A percentile compares a stretch with the other conserved stretches of the same genome.
phyloP scores from a whole-genome alignment of 2,329 filamentous ascomycete species.

The Arthroderma uncinatum region DNA sequence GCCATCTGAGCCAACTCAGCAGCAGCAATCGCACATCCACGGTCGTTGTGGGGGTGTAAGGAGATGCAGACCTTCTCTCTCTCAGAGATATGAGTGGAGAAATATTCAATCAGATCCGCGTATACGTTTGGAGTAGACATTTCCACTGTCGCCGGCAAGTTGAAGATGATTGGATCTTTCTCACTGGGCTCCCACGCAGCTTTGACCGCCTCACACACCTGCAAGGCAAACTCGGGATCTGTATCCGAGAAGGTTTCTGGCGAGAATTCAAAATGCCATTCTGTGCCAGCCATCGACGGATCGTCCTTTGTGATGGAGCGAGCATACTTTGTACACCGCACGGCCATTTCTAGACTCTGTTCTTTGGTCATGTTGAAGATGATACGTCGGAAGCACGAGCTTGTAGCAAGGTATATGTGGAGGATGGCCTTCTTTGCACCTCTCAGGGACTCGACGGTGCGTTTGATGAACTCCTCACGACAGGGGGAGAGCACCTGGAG shows the following conservation, averaged over 20 bases:
- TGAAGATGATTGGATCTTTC: constrained; percentile 84
- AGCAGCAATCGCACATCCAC: constrained; percentile 79
- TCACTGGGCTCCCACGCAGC: constrained; percentile 75
- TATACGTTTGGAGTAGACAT: constrained; percentile 91
- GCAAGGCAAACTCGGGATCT: constrained; percentile 66
- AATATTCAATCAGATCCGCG: constrained; percentile 93
- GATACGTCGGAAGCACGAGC: constrained; percentile 84
- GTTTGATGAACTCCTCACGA: constrained; percentile 76
- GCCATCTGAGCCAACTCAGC: constrained; percentile 94
- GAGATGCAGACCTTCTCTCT: constrained; percentile 80
- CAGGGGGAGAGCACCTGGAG: constrained; percentile 89
- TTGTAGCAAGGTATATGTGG: constrained; percentile 92
- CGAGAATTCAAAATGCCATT: constrained; percentile 43
- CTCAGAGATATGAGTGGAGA: constrained; percentile 74
- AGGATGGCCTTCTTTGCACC: constrained; percentile 89
- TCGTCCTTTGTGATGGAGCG: constrained; percentile 80
- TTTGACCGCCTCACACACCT: constrained; percentile 88
- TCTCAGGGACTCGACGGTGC: constrained; percentile 77
- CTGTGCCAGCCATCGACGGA: constrained; percentile 44
- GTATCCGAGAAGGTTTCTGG: constrained; percentile 73
- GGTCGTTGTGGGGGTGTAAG: constrained; percentile 88
- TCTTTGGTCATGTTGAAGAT: constrained; percentile 82
- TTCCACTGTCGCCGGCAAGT: constrained; percentile 91
- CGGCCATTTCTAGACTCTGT: constrained; percentile 68
- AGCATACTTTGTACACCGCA: constrained; percentile 75